Percentiles rank a stretch among this genome's conserved stretches.
Conservation (phyloP, 2,329 filamentous ascomycete genomes). For the Monascus ruber region DNA sequence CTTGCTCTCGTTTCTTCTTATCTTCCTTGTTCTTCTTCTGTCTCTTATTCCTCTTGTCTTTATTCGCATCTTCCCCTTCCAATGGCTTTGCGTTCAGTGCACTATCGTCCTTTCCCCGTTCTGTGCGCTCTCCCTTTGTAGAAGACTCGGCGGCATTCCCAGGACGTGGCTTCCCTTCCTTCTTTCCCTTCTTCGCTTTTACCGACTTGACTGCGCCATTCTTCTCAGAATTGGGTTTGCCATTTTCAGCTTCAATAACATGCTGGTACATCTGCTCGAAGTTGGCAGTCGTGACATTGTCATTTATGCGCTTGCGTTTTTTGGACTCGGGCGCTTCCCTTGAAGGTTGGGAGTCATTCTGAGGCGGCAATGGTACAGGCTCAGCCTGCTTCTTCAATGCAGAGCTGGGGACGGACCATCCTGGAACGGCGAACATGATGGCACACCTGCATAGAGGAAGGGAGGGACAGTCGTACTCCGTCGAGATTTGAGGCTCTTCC, state of each 20-base stretch:
- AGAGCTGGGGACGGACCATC: constrained; percentile 72
- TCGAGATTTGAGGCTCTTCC: too few relatives aligned
- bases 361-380: constrained; percentile 42
- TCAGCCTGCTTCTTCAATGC: constrained; percentile 59
- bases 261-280: constrained; percentile 67
- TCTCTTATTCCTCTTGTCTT: constrained; percentile 21
- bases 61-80: constrained; percentile 11
- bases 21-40: constrained; percentile 20
- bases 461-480: too few relatives aligned
- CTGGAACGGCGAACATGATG: constrained; percentile 76
- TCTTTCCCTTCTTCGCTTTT: constrained; percentile 18
- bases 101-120: constrained; percentile 10
- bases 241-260: constrained; percentile 58
- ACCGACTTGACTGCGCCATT: constrained; percentile 17
- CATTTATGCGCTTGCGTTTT: constrained; percentile 40
- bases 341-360: constrained; percentile 43
- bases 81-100: neutral
- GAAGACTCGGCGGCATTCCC: constrained; percentile 9
- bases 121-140: constrained; percentile 19
- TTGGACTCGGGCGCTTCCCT: constrained; percentile 29
- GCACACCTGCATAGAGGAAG: neutral
- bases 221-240: constrained; percentile 22
- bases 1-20: constrained; percentile 14
- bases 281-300: constrained; percentile 54
- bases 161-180: constrained; percentile 15